These are phyloP conservation scores for Elsinoe ampelina DNA, from an alignment of 2,329 filamentous ascomycete species.

Conservation along the genomic window DNA sequence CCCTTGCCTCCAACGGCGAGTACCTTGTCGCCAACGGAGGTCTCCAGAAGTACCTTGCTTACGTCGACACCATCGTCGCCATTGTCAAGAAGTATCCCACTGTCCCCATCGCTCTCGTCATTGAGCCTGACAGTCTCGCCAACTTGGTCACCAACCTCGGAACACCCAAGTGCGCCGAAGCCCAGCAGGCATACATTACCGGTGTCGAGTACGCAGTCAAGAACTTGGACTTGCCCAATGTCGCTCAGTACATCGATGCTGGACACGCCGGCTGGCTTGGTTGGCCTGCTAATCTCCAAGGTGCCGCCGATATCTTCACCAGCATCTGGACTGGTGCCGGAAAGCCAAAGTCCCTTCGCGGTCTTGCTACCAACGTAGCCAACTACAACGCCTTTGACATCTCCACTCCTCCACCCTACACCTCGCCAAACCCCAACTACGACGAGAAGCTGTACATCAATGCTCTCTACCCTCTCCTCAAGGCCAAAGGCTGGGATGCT, in stretches of 20 bases:
- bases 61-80: slow-evolving; percentile 46
- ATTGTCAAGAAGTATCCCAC: slow-evolving; percentile 47
- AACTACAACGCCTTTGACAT: slow-evolving; percentile 51
- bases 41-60: slow-evolving; percentile 43
- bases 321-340: slow-evolving; percentile 40
- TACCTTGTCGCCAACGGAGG: slow-evolving; percentile 46
- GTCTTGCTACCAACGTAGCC: slow-evolving; percentile 48
- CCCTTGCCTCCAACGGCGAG: slow-evolving; percentile 55
- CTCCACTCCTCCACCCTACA: slow-evolving; percentile 36
- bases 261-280: slow-evolving; percentile 57
- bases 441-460: slow-evolving; percentile 47
- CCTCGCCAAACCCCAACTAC: slow-evolving; percentile 39
- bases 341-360: slow-evolving; percentile 40
- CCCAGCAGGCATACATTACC: slow-evolving; percentile 46
- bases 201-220: slow-evolving; percentile 48
- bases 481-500: slow-evolving; percentile 39
- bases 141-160: slow-evolving; percentile 54
- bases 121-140: slow-evolving; percentile 53
- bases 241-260: slow-evolving; percentile 55
- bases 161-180: slow-evolving; percentile 46
- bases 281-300: slow-evolving; percentile 50
- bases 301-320: slow-evolving; percentile 41
- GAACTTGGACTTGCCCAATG: slow-evolving; percentile 50
- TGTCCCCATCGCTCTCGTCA: slow-evolving; percentile 40
- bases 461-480: slow-evolving; percentile 41